Evolutionary conservation across 495 filamentous ascomycete species (phyloP).

Genomic region (Venustampulla echinocandica): DNA sequence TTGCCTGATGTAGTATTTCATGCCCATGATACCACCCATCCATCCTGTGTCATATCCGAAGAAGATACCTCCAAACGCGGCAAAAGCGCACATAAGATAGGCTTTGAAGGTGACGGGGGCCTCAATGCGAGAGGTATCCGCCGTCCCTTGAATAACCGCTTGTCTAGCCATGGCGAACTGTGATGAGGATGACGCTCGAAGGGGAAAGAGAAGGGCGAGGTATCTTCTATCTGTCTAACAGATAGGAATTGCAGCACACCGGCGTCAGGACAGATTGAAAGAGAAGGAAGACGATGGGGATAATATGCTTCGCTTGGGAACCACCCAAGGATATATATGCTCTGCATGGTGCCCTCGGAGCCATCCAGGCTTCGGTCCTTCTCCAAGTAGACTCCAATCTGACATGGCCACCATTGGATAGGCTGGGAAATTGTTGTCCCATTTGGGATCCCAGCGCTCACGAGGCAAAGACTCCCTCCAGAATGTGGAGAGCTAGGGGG

Average conservation of each 20-base stretch:
- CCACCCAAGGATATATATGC: background rate
- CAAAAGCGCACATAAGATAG: slow-evolving; percentile 62
- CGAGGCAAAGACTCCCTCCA: background rate
- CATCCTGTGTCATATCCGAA: slow-evolving; percentile 60
- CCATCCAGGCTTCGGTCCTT: slow-evolving; percentile 7
- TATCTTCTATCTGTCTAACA: background rate
- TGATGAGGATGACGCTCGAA: background rate
- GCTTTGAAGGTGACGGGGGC: slow-evolving; percentile 58
- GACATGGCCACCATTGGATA: background rate
- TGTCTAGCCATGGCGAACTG: slow-evolving; percentile 15
- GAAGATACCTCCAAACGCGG: slow-evolving; percentile 60
- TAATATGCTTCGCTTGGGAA: background rate
- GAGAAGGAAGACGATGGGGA: background rate
- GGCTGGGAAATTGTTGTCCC: background rate
- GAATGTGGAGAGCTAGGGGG: slow-evolving; percentile 6
- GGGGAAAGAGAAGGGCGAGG: background rate
- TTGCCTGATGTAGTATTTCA: slow-evolving; percentile 65
- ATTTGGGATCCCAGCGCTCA: slow-evolving; percentile 4
- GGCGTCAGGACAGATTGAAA: background rate
- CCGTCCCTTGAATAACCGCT: slow-evolving; percentile 12
- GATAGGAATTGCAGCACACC: no score
- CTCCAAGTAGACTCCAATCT: background rate
- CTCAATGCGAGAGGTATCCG: slow-evolving; percentile 44
- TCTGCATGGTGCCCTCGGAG: background rate
- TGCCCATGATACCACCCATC: slow-evolving; percentile 40